Evolutionary conservation across 2,329 filamentous ascomycete genomes (phyloP).

Genomic region (Cyclaneusma minus): DNA sequence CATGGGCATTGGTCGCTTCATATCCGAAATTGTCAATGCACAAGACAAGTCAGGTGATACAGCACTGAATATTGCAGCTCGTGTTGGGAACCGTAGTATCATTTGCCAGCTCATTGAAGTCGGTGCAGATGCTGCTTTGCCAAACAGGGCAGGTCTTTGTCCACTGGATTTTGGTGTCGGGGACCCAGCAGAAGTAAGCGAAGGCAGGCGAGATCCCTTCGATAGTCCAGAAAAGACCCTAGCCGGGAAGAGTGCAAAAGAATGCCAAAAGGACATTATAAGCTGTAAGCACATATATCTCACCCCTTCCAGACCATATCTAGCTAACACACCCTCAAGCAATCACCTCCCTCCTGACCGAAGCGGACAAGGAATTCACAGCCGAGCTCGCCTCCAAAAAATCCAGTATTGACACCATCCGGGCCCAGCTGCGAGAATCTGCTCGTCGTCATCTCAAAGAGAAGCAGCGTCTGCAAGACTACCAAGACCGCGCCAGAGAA

Average conservation of each 20-base stretch:
- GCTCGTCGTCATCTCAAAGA: slow-evolving; percentile 67
- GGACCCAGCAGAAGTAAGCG: slow-evolving; percentile 33
- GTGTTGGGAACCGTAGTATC: slow-evolving; percentile 86
- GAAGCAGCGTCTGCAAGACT: slow-evolving; percentile 53
- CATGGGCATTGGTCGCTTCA: slow-evolving; percentile 83
- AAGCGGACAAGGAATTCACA: slow-evolving; percentile 66
- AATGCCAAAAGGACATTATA: slow-evolving; percentile 68
- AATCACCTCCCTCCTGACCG: slow-evolving; percentile 67
- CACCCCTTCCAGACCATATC: slow-evolving; percentile 4
- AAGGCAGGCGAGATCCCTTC: slow-evolving; percentile 26
- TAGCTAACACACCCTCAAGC: slow-evolving; percentile 42
- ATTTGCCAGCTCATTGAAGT: slow-evolving; percentile 95
- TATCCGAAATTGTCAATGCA: slow-evolving; percentile 93
- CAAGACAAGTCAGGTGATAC: slow-evolving; percentile 92
- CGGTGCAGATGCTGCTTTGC: slow-evolving; percentile 80
- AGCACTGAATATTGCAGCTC: slow-evolving; percentile 80
- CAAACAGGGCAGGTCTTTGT: slow-evolving; percentile 76
- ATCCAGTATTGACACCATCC: slow-evolving; percentile 65
- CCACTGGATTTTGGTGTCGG: slow-evolving; percentile 93
- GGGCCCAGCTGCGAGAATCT: slow-evolving; percentile 64
- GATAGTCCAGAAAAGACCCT: slow-evolving; percentile 29
- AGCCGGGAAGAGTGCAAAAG: slow-evolving; percentile 38
- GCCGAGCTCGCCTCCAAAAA: slow-evolving; percentile 74
- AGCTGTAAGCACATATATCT: slow-evolving; percentile 45
- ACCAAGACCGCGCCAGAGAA: slow-evolving; percentile 50